phyloP scores from a whole-genome alignment of 768 basidiomycete species.

The Lactarius evosmus region DNA sequence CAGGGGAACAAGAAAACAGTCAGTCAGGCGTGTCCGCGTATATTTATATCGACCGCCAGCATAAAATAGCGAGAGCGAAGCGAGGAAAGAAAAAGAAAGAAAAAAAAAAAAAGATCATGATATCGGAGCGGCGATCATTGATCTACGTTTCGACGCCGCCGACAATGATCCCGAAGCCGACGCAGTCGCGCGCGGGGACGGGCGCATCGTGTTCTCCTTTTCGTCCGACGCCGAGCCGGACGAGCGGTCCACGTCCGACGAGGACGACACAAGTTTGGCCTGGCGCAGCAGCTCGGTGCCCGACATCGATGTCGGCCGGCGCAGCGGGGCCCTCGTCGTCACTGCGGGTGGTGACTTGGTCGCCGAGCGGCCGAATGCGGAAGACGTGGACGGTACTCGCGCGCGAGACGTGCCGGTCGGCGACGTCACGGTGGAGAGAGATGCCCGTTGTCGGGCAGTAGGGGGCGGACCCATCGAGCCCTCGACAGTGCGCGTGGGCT shows the following conservation, averaged over 20 bases:
- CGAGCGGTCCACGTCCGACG: constrained; percentile 18
- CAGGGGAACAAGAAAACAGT: background rate
- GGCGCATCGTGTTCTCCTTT: constrained; percentile 23
- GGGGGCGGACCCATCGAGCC: constrained; percentile 26
- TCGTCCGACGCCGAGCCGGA: constrained; percentile 16
- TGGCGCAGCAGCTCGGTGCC: constrained; percentile 24
- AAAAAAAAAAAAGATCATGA: constrained; percentile 15
- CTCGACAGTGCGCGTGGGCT: constrained; percentile 13
- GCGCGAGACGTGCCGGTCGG: constrained; percentile 2
- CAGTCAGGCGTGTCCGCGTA: background rate
- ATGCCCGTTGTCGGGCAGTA: constrained; percentile 12
- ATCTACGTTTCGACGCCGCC: constrained; percentile 21
- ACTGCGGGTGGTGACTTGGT: constrained; percentile 16
- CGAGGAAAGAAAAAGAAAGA: background rate
- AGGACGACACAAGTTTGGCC: constrained; percentile 8
- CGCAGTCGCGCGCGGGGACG: background rate
- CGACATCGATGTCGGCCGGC: constrained; percentile 23
- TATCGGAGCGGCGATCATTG: constrained; percentile 16
- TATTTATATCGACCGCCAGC: background rate
- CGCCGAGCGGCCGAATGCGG: constrained; percentile 18
- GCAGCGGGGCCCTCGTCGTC: background rate
- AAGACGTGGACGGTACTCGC: constrained; percentile 17
- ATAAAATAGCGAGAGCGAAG: background rate
- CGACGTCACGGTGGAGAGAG: constrained; percentile 21
- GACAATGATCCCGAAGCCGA: constrained; percentile 9